These are phyloP conservation scores for Paecilomyces niveus DNA, from an alignment of 2,329 filamentous ascomycete species.

Conservation along the genomic window DNA sequence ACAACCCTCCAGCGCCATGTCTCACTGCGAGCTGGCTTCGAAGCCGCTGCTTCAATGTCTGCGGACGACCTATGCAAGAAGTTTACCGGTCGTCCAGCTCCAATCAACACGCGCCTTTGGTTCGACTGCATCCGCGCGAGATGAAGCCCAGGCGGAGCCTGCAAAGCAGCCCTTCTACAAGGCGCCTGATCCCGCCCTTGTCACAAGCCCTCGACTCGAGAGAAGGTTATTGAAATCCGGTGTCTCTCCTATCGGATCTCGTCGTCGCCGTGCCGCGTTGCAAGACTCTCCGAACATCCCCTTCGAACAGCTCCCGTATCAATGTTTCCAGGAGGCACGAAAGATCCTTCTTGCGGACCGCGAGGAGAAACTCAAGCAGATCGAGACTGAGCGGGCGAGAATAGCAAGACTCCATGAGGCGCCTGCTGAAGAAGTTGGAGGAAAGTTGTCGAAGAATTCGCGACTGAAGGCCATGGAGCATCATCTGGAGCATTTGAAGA, in stretches of 20 bases:
- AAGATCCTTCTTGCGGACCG: slow-evolving; percentile 75
- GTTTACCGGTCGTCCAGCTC: slow-evolving; percentile 25
- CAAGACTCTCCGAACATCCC: slow-evolving; percentile 61
- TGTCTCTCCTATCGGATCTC: slow-evolving; percentile 69
- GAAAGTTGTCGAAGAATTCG: slow-evolving; percentile 58
- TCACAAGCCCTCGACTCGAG: slow-evolving; percentile 58
- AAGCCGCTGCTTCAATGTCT: slow-evolving; percentile 37
- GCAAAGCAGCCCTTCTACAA: slow-evolving; percentile 35
- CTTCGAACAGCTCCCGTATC: slow-evolving; percentile 91
- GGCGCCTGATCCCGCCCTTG: slow-evolving; percentile 57
- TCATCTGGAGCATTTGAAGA: slow-evolving; percentile 72
- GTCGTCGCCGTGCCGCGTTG: slow-evolving; percentile 70
- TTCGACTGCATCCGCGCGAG: slow-evolving; percentile 35
- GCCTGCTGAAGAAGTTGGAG: slow-evolving; percentile 53
- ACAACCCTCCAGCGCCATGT: slow-evolving; percentile 22
- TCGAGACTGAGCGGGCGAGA: slow-evolving; percentile 59
- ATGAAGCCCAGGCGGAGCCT: slow-evolving; percentile 38
- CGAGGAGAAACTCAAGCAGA: slow-evolving; percentile 68
- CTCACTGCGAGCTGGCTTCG: slow-evolving; percentile 36
- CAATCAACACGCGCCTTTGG: slow-evolving; percentile 43
- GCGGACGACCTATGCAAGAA: slow-evolving; percentile 26
- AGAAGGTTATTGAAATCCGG: slow-evolving; percentile 61
- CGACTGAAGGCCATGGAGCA: slow-evolving; percentile 63
- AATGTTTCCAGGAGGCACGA: slow-evolving; percentile 94
- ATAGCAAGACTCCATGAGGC: slow-evolving; percentile 61